Base-by-base conservation (phyloP, 768 basidiomycete genomes). In the Clavulina sp. region DNA sequence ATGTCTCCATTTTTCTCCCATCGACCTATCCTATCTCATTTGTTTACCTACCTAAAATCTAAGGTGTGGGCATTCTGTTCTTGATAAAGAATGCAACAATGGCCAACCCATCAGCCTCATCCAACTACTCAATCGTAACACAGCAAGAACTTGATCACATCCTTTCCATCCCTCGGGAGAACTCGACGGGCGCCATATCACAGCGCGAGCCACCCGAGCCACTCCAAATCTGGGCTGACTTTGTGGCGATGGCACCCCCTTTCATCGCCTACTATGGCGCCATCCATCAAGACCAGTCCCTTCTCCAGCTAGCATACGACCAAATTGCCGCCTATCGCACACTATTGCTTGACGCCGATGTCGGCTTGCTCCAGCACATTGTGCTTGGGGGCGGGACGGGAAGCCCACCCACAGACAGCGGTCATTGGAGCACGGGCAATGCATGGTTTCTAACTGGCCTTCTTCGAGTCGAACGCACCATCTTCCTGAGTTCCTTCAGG, bases 391-490 rank as follows among this genome's bases (percentile, higher is more conserved):
- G 59, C 33, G 66, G 58, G 24, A 68, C 65, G 26, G n/a, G n/a
- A n/a, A n/a, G n/a, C n/a, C n/a, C n/a, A n/a, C n/a, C n/a, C n/a
- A 71, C 64, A 19, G 86, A 91, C 57, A 58, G 65, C 3, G 84
- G 84, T 0, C 79, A 82, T 59, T 91, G 84, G 85, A 75, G 81
- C 1, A 86, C 86, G 3, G 82, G 82, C 79, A 89, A 91, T 52
- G 88, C 69, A 2, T 93, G 89, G 89, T 88, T 83, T 0, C 84
- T 85, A 0, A 81, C 78, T 16, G 88, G 89, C 1, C 87, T 88
- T 73, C 68, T 85, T 5, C 78, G 88, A 4, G 88, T 91, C 2
- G 68, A 82, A 0, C 78, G 74, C 2, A 88, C 84, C 1, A 79
- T 88, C 52, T 68, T 74, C 56, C 66, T 74, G 30, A 83, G 83